Conservation (phyloP, 805 yeast species). For the Candida verbasci region DNA sequence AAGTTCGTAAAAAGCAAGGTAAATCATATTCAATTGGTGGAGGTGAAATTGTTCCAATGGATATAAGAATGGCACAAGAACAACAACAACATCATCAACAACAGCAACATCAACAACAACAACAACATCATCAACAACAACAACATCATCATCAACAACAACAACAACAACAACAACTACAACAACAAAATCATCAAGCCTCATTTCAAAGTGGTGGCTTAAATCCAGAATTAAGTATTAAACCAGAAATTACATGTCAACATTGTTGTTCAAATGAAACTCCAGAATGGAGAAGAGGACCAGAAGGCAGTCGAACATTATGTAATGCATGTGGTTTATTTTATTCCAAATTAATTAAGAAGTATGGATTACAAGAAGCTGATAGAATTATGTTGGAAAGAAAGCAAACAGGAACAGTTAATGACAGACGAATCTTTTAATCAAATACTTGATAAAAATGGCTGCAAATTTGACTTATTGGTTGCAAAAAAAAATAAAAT, state of each 20-base stretch:
- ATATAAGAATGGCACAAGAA: conserved; percentile 2
- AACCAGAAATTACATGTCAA: conserved; percentile 13
- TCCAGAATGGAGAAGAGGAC: conserved; percentile 94
- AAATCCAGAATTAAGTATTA: conserved; percentile 15
- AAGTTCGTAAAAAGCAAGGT: conserved; percentile 2
- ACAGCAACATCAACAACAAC: conserved; percentile 4
- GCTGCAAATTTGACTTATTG: no score
- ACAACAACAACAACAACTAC: conserved; percentile 3
- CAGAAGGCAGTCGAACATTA: conserved; percentile 73
- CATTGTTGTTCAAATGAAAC: conserved; percentile 76
- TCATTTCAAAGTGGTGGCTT: no score
- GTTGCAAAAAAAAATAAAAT: conserved; percentile 1
- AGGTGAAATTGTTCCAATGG: conserved; percentile 9
- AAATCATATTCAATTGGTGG: conserved; percentile 3
- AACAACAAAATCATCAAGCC: no score
- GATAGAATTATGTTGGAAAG: conserved; percentile 26
- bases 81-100: conserved; percentile 3
- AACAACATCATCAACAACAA: neutral
- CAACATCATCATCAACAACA: conserved; percentile 1
- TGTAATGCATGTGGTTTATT: conserved; percentile 93
- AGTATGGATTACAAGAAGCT: conserved; percentile 41
- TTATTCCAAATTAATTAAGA: conserved; percentile 56
- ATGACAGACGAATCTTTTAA: conserved; percentile 17
- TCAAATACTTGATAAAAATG: no score
- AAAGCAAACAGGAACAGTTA: conserved; percentile 14